These are phyloP conservation scores for Filobasidium wieringae DNA, from an alignment of 768 basidiomycete genomes.

Conservation along the genomic window DNA sequence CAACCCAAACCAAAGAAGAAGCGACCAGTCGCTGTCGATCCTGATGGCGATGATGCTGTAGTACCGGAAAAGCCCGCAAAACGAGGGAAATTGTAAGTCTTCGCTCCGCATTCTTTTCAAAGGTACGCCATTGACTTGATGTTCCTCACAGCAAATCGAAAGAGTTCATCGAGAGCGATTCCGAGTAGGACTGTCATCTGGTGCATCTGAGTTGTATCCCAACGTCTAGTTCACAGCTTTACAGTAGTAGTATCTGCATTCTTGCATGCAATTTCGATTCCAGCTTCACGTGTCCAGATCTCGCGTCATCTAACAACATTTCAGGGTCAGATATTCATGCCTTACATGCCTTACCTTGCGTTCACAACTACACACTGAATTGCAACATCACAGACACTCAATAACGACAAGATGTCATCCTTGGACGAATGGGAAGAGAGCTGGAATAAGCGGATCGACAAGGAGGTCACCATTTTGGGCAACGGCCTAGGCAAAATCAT, in stretches of 20 bases:
- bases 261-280: no score
- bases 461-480: constrained; percentile 6
- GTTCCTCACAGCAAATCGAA: neutral
- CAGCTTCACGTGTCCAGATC: no score
- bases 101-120: neutral
- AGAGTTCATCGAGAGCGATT: neutral
- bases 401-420: no score
- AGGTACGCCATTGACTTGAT: neutral
- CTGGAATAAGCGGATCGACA: constrained; percentile 15
- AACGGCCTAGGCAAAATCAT: constrained; percentile 12
- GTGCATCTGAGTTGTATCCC: no score
- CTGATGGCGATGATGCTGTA: constrained; percentile 28
- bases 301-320: no score
- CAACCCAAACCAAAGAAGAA: constrained; percentile 24
- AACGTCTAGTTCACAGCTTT: no score
- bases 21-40: constrained; percentile 25
- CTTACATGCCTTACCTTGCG: no score
- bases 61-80: constrained; percentile 9
- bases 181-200: neutral
- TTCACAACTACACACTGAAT: no score
- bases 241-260: no score
- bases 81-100: constrained; percentile 13
- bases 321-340: no score
- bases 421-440: constrained; percentile 14
- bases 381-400: no score